phyloP scores from a whole-genome alignment of 73 alveolate species.

The Paramecium tetraurelia region DNA sequence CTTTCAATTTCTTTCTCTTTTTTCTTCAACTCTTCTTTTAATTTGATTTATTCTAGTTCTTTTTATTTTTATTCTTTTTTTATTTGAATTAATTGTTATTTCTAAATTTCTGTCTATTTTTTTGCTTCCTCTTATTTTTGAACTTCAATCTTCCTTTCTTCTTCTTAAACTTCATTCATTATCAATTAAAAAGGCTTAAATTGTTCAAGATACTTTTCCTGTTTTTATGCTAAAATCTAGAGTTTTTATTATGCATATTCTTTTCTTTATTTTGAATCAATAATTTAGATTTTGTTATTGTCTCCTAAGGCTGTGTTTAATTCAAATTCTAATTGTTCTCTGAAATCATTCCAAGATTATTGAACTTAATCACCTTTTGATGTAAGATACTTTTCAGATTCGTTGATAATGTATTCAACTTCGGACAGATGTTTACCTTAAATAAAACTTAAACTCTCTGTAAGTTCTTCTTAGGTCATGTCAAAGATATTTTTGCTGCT shows the following conservation, averaged over 20 bases:
- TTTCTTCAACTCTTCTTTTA: neutral
- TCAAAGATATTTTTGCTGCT: slow-evolving; percentile 22
- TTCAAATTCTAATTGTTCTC: neutral
- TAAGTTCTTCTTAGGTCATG: neutral
- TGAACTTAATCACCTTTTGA: neutral
- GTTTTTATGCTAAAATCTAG: neutral
- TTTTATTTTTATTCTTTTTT: neutral
- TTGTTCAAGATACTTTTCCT: neutral
- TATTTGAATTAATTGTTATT: neutral
- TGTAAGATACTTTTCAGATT: neutral
- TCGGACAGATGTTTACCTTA: neutral
- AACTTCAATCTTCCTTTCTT: neutral
- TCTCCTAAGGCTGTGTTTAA: neutral
- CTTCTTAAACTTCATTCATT: neutral
- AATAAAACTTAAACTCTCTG: neutral
- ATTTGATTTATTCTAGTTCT: neutral
- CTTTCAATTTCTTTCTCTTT: neutral
- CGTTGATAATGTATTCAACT: neutral
- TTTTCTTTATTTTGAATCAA: neutral
- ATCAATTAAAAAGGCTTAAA: neutral
- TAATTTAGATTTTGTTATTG: neutral
- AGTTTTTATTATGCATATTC: slow-evolving; percentile 19
- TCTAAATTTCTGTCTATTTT: neutral
- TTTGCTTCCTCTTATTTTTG: neutral
- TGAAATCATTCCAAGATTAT: neutral